Evolutionary conservation across 441 rosid genomes (phyloP), one percentile per base, ranked within the genome.

Genomic region (Populus tomentosa): DNA sequence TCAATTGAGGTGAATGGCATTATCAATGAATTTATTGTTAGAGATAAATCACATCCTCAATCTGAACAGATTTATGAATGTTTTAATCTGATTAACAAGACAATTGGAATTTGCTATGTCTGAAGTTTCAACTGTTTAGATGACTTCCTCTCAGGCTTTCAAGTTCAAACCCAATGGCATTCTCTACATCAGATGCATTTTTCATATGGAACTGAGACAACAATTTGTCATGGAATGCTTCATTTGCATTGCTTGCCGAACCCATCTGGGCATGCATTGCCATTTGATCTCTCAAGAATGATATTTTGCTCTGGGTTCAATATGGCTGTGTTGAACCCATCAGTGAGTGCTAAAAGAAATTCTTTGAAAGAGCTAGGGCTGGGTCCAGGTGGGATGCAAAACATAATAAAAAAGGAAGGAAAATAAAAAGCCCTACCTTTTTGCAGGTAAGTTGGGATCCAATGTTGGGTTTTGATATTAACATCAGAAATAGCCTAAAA

Each of bases 31-130:
- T 94, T 94, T 72, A 91, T 88, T 24, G 90, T 87, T 68, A 90
- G 94, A 73, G 98, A 93, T 84, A 86, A 82, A 80, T 88, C 93
- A 33, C 94, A 86, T 82, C 85, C 88, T 26, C 83, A 84, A 78
- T 82, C 83, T 46, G 75, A 81, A 71, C 75, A 80, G 71, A 84
- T 92, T 10, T 87, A 89, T 76, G 88, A 87, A 74, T 90, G 96
- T 79, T 85, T 40, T 93, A 75, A 63, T 77, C 80, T 82, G 74
- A 78, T 83, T 90, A 79, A 81, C 81, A 24, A 83, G 82, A 75
- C 91, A 91, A 66, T 62, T 80, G 76, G 86, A 85, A 64, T 81
- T 81, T 79, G 73, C 32, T 23, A 80, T 78, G 77, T 70, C 35
- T 40, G 33, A 61, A 13, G 71, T 71, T 42, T 72, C 79, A 46